Base-by-base conservation (phyloP, 306 rosid species). In the Crotalaria pallida region DNA sequence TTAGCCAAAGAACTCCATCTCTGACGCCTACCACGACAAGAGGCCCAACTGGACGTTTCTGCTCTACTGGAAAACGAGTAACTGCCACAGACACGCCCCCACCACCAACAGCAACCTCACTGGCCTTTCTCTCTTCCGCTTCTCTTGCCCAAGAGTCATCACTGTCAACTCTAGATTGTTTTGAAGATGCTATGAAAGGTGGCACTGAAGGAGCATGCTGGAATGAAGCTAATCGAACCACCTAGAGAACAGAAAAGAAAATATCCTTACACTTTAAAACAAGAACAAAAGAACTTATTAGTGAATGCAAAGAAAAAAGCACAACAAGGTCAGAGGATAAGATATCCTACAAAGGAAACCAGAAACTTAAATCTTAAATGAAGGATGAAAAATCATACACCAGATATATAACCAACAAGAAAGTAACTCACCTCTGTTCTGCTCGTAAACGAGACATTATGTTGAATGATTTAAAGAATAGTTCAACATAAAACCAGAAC, bases 151-250 rank as follows among this genome's bases (percentile, higher is more conserved):
- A 71, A 26, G 88, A 76, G 76, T 88, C 90, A 23, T 94, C 96
- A 73, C 86, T 79, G 62, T 87, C 96, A 67, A 64, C 88, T 85
- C 70, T 87, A 77, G 94, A 83, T 55, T 88, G 97, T 80, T 79
- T 94, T 19, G 92, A 96, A 82, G 86, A 66, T 3, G 92, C 21
- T 67, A 94, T 63, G 82, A 88, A 91, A 50, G 99, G 97, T 47
- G 99, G 99, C 72, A 91, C 96, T 13, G 99, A 91, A 72, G 97
- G 96, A 75, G 99, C 86, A 76, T 91, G 97, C 90, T 94, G 99
- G 84, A 91, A 94, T 83, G 99, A 94, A 79, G 99, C 99, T 80
- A 94, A 77, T 49, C 97, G 92, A 73, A 91, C 97, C 80, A 94
- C 99, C 99, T 94, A 71, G 71, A 74, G 83, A 67, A 71, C 36